Evolutionary conservation across 2,329 filamentous ascomycete genomes (phyloP).

Genomic region (Periconia macrospinosa): DNA sequence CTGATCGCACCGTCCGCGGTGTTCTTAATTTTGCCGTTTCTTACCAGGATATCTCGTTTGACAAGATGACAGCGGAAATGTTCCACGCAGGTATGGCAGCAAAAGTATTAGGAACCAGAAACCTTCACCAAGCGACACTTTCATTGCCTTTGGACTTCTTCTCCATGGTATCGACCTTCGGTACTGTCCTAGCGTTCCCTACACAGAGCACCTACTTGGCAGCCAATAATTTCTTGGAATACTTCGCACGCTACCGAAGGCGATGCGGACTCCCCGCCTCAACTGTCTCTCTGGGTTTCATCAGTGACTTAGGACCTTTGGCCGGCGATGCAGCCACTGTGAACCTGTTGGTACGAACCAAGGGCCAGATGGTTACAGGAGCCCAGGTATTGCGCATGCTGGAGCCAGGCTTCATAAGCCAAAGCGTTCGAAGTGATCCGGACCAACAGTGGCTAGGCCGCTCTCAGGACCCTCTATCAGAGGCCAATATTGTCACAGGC

Average conservation of each 20-base stretch:
- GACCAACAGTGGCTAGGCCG: slow-evolving; percentile 8
- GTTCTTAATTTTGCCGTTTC: slow-evolving; percentile 17
- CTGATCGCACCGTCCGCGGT: slow-evolving; percentile 13
- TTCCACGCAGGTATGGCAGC: slow-evolving; percentile 11
- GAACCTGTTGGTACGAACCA: slow-evolving; percentile 10
- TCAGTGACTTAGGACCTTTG: slow-evolving; percentile 24
- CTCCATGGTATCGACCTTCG: slow-evolving; percentile 21
- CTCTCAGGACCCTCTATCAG: slow-evolving; percentile 25
- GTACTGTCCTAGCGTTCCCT: slow-evolving; percentile 12
- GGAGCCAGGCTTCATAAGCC: slow-evolving; percentile 12
- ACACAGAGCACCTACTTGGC: slow-evolving; percentile 25
- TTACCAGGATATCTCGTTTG: slow-evolving; percentile 1
- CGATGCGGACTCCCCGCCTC: no score
- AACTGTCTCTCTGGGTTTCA: slow-evolving; percentile 26
- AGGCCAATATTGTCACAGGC: slow-evolving; percentile 22
- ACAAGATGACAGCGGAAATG: not conserved
- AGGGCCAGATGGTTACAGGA: slow-evolving; percentile 5
- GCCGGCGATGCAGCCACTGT: slow-evolving; percentile 5
- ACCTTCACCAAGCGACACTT: slow-evolving; percentile 23
- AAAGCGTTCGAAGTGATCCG: not conserved
- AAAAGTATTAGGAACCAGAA: slow-evolving; percentile 29
- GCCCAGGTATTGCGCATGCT: slow-evolving; percentile 9
- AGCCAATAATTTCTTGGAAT: slow-evolving; percentile 24
- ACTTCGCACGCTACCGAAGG: slow-evolving; percentile 22
- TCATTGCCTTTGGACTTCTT: slow-evolving; percentile 27